phyloP scores from a whole-genome alignment of 352 stramenopile species.

The Phytophthora cactorum region DNA sequence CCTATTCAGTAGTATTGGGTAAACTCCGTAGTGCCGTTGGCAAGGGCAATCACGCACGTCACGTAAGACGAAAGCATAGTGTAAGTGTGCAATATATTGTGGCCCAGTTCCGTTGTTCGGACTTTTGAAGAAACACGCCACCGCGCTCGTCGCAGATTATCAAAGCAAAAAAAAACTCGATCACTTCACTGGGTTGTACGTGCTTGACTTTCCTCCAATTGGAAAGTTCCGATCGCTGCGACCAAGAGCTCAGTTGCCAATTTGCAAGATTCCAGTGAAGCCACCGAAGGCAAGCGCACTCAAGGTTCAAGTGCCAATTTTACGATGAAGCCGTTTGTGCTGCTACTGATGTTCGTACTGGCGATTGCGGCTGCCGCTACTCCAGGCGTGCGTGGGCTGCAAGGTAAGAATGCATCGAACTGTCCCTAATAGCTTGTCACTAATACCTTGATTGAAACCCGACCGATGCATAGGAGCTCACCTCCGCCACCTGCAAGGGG shows the following conservation, averaged over 20 bases:
- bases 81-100: too few species aligned
- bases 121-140: too few species aligned
- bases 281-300: neutral
- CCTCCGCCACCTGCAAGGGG: slow-evolving; percentile 22
- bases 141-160: too few species aligned
- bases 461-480: slow-evolving; percentile 2
- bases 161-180: too few species aligned
- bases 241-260: slow-evolving; percentile 22
- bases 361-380: slow-evolving; percentile 4
- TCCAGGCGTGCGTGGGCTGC: neutral
- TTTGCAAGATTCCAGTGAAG: slow-evolving; percentile 7
- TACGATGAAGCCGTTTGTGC: slow-evolving; percentile 19
- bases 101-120: too few species aligned
- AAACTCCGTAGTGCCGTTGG: too few species aligned
- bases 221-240: neutral
- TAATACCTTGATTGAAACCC: neutral
- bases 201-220: too few species aligned
- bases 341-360: slow-evolving; percentile 22
- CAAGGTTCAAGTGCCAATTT: neutral
- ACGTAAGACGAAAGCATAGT: neutral
- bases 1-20: too few species aligned
- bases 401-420: too few species aligned
- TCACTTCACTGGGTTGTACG: too few species aligned
- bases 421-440: too few species aligned
- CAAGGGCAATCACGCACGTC: neutral